Conservation (phyloP, 2,329 filamentous ascomycete genomes). For the Sphaerulina musiva region DNA sequence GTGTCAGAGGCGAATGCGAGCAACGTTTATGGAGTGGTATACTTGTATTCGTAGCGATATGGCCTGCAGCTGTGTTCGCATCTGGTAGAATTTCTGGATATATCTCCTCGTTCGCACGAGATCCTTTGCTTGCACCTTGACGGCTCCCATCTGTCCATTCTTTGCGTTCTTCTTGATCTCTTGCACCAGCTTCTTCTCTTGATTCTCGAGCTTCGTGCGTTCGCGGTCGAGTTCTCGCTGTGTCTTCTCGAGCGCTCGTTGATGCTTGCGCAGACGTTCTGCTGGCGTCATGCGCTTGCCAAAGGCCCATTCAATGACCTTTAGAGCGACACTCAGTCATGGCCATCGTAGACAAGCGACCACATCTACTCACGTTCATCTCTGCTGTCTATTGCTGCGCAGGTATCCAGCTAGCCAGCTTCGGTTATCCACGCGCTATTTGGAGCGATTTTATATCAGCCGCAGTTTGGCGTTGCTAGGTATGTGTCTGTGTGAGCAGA, state of each 20-base stretch:
- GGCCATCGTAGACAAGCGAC: background rate
- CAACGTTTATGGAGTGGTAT: constrained; percentile 16
- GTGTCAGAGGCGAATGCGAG: background rate
- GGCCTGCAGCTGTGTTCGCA: constrained; percentile 94
- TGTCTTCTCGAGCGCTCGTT: constrained; percentile 93
- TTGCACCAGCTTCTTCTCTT: constrained; percentile 91
- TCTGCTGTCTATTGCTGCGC: constrained; percentile 20
- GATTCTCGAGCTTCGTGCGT: constrained; percentile 90
- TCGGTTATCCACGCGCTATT: background rate
- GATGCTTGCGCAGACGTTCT: constrained; percentile 85
- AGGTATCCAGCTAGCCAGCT: background rate
- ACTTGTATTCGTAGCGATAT: constrained; percentile 93
- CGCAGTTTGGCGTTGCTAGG: background rate
- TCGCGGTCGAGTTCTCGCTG: constrained; percentile 94
- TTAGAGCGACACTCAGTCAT: background rate
- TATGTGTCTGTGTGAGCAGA: no score
- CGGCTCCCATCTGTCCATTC: constrained; percentile 95
- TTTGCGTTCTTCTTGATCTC: constrained; percentile 99
- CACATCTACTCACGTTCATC: constrained; percentile 52
- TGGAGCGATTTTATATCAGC: background rate
- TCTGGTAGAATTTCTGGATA: constrained; percentile 96
- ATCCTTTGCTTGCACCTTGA: constrained; percentile 97
- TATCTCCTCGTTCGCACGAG: constrained; percentile 90
- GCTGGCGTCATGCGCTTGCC: constrained; percentile 98
- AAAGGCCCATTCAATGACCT: constrained; percentile 99